Conservation (phyloP, 2,329 filamentous ascomycete genomes). For the Aspergillus proliferans region DNA sequence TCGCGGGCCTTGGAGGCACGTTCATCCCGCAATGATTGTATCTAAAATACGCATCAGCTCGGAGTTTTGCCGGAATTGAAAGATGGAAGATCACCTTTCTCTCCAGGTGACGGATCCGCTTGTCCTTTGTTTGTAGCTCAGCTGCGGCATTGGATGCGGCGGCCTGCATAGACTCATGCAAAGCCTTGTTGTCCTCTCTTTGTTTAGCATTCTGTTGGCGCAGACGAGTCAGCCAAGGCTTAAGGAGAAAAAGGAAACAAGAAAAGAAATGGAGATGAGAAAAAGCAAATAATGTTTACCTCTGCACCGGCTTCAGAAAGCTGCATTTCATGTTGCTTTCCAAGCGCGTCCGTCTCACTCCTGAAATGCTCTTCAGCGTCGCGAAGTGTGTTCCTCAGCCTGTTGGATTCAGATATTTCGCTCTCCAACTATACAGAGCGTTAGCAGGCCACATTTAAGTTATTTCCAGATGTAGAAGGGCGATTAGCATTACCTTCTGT, state of each 20-base stretch:
- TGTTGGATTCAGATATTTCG: slow-evolving; percentile 16
- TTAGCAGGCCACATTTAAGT: slow-evolving; percentile 4
- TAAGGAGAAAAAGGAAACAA: background rate
- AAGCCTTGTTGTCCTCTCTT: slow-evolving; percentile 19
- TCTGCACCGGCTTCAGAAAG: slow-evolving; percentile 14
- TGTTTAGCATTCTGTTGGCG: slow-evolving; percentile 15
- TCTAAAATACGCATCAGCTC: slow-evolving; percentile 12
- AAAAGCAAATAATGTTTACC: slow-evolving; percentile 11
- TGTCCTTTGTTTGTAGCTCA: slow-evolving; percentile 25
- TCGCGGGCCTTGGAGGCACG: slow-evolving; percentile 32
- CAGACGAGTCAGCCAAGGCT: background rate
- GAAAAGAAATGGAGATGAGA: background rate
- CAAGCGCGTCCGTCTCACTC: slow-evolving; percentile 14
- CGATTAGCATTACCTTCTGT: slow-evolving; percentile 15
- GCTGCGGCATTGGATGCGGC: slow-evolving; percentile 18
- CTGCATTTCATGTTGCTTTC: slow-evolving; percentile 16
- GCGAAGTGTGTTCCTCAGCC: slow-evolving; percentile 14
- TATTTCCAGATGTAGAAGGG: background rate
- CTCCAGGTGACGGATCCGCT: slow-evolving; percentile 26
- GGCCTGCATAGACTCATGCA: slow-evolving; percentile 21
- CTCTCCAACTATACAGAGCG: slow-evolving; percentile 15
- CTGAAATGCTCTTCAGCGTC: slow-evolving; percentile 15
- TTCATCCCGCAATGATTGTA: slow-evolving; percentile 30
- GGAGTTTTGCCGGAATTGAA: background rate
- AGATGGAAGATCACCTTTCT: slow-evolving; percentile 21